Conservation (phyloP, 441 rosid genomes). For the Geranium incanum region DNA sequence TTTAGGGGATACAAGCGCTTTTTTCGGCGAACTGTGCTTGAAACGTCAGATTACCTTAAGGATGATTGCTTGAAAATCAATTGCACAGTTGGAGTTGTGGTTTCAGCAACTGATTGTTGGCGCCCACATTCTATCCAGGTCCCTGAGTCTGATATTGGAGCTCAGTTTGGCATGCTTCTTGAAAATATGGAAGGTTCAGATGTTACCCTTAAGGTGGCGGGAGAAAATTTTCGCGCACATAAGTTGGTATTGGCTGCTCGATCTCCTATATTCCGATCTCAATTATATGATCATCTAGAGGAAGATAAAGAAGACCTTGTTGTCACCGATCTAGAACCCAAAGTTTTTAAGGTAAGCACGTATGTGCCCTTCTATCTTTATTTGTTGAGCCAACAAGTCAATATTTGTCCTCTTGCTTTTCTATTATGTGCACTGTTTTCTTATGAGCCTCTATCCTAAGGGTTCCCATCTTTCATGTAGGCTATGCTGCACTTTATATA, state of each 20-base stretch:
- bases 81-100: conserved; percentile 90
- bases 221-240: conserved; percentile 71
- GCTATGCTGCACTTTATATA: conserved; percentile 77
- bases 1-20: conserved; percentile 97
- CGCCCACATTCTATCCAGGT: conserved; percentile 56
- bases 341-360: conserved; percentile 65
- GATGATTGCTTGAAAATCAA: conserved; percentile 64
- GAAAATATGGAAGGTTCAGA: conserved; percentile 71
- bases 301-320: conserved; percentile 52
- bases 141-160: conserved; percentile 69
- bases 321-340: conserved; percentile 80
- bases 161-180: conserved; percentile 66
- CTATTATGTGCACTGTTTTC: neutral
- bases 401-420: neutral
- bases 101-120: conserved; percentile 81
- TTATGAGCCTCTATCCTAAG: neutral
- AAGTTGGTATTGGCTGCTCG: conserved; percentile 90
- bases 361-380: neutral
- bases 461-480: conserved; percentile 33
- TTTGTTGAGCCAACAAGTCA: neutral
- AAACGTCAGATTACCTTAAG: conserved; percentile 80
- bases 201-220: conserved; percentile 69
- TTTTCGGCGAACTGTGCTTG: conserved; percentile 59
- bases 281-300: conserved; percentile 90
- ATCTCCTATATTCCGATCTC: conserved; percentile 92